A percentile compares a stretch with the other conserved stretches of the same genome.
These are phyloP conservation scores for Carallia pectinifolia DNA, from an alignment of 345 rosid genomes.

Conservation along the genomic window DNA sequence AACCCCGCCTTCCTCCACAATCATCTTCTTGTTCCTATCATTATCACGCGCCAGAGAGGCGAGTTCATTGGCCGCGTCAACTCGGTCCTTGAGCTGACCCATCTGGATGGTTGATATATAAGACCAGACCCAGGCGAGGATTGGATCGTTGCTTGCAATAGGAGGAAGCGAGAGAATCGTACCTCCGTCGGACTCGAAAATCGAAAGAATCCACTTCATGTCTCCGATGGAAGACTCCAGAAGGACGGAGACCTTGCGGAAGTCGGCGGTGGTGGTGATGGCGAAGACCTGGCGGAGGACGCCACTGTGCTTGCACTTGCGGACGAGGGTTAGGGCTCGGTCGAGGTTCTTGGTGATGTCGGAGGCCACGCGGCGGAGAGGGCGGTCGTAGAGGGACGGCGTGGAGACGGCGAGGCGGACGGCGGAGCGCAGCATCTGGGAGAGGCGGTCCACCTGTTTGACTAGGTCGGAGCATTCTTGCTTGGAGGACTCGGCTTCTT, in stretches of 20 bases:
- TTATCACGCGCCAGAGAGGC: slow-evolving; percentile 51
- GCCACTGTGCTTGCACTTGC: slow-evolving; percentile 49
- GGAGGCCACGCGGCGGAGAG: slow-evolving; percentile 46
- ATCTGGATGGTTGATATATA: slow-evolving; percentile 44
- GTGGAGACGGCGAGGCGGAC: slow-evolving; percentile 41
- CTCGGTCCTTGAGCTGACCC: slow-evolving; percentile 46
- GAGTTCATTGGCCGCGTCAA: slow-evolving; percentile 51
- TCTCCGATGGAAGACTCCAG: slow-evolving; percentile 60
- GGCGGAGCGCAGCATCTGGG: slow-evolving; percentile 52
- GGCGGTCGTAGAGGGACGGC: slow-evolving; percentile 54
- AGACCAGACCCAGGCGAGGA: slow-evolving; percentile 70
- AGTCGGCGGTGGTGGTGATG: slow-evolving; percentile 52
- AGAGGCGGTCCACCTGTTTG: slow-evolving; percentile 44
- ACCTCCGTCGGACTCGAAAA: slow-evolving; percentile 44
- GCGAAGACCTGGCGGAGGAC: slow-evolving; percentile 58
- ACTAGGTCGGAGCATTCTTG: slow-evolving; percentile 46
- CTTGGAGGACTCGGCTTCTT: slow-evolving; percentile 41
- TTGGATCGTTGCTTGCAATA: slow-evolving; percentile 64
- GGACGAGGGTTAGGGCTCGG: slow-evolving; percentile 50
- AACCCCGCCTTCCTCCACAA: slow-evolving; percentile 59
- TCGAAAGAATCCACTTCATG: slow-evolving; percentile 53
- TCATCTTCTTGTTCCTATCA: slow-evolving; percentile 58
- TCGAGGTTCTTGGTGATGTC: slow-evolving; percentile 60
- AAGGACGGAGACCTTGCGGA: slow-evolving; percentile 45
- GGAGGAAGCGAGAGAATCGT: slow-evolving; percentile 49